Base-by-base conservation (phyloP, 768 basidiomycete species). In the Amanita rubescens region DNA sequence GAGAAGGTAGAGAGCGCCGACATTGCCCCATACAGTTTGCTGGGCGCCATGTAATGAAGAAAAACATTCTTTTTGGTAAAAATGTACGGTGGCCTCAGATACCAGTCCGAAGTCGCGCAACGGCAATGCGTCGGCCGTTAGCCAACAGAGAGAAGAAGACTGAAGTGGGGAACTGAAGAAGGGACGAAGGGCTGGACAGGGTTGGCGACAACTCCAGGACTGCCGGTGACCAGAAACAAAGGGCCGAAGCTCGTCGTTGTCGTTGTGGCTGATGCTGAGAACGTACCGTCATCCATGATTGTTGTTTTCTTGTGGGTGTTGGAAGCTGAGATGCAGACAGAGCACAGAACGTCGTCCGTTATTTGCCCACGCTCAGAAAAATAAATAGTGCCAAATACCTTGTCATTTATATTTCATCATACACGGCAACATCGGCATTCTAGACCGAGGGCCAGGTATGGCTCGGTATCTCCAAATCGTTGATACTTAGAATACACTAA, bases 201-300 rank as follows among this genome's bases (percentile, higher is more conserved):
- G 66, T 49, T 35, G 53, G 47, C 38, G 58, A 65, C 64, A 61
- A 62, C 61, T 58, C 34, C 34, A 41, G 49, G 62, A 58, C 49
- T 55, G 58, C 49, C 38, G 60, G 62, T 60, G 63, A 68, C 58
- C 62, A 64, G 67, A 62, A 63, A 63, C 65, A 70, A 71, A 68
- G 72, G 70, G 71, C 67, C 64, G 69, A 61, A 74, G 71, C 71
- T 53, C 70, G 68, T 75, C 67, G 81, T 73, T 74, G 83, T 73
- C 69, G 82, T 71, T 75, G 84, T 75, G 72, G 82, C 73, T 79
- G 81, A 84, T 84, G 84, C 76, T 85, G 85, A 77, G 67, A 74
- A 87, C 85, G 85, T 87, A 87, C 85, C 85, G 82, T 87, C 74
- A 75, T 77, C 75, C 75, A 77, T 76, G 62, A 59, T 62, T 71